Evolutionary conservation across 345 rosid genomes (phyloP), one percentile per base, ranked within the genome.

Genomic region (Hibiscus tridactylites): DNA sequence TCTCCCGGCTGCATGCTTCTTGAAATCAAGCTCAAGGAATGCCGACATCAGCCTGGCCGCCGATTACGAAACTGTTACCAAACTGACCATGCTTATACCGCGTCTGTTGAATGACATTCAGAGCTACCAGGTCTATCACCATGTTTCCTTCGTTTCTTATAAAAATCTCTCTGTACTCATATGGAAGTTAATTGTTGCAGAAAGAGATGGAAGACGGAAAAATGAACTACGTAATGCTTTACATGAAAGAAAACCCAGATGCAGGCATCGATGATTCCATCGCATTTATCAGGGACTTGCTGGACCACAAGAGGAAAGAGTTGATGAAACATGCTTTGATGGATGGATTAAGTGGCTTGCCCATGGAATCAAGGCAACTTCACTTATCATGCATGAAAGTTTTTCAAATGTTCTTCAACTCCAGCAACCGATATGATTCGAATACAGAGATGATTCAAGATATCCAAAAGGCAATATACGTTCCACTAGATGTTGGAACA

Each of bases 71-170:
- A 46, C 61, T 10, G 11, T 87, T 9, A 88, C 93, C 9, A 75
- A 74, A 72, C 58, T 86, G 71, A 49, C 81, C 68, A 90, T 90
- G 96, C 29, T 80, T 31, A 63, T 81, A 16, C 4, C 86, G 66
- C 87, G 92, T 39, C 80, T 90, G 74, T 64, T 86, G 68, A 90
- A 90, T 64, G 93, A 88, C 62, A 72, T 74, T 2, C 89, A 88
- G 26, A 82, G 90, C 70, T 81, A 81, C 44, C 62, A 82, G 91
- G 93, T 58, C 24, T 5, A 17, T 58, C 24, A 16, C 9, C 6
- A 33, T 3, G 10, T 33, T 31, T 35, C 17, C 39, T 37, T 9
- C 16, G 1, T n/a, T 63, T n/a, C 12, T n/a, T 15, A 16, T 61
- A 37, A 21, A 56, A 56, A 35, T 12, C 9, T 12, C 1, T 2